Percentiles rank a stretch among this genome's conserved stretches.
These are phyloP conservation scores for Lichtheimia ornata DNA, from an alignment of 371 early-diverging fungal species.

Conservation along the genomic window DNA sequence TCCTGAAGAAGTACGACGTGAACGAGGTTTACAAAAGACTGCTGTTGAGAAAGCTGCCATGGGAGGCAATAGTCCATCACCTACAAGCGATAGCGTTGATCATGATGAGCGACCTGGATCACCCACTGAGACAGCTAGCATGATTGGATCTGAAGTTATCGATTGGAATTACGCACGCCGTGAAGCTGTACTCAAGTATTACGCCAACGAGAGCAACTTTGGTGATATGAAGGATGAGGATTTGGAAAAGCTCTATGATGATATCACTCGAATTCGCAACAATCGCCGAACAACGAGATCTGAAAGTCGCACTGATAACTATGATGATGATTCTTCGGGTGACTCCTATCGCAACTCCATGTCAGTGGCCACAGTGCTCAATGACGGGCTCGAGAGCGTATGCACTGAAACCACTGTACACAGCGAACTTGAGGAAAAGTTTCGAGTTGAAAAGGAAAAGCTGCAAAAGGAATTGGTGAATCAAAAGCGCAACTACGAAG, in stretches of 20 bases:
- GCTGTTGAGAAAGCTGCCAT: slow-evolving; percentile 4
- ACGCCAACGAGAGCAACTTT: slow-evolving; percentile 45
- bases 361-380: slow-evolving; percentile 17
- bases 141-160: slow-evolving; percentile 46
- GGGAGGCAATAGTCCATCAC: background rate
- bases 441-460: slow-evolving; percentile 53
- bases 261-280: slow-evolving; percentile 54
- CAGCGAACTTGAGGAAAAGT: slow-evolving; percentile 50
- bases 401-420: slow-evolving; percentile 40
- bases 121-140: slow-evolving; percentile 35
- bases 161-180: slow-evolving; percentile 84
- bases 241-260: slow-evolving; percentile 58
- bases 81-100: slow-evolving; percentile 6
- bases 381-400: slow-evolving; percentile 47
- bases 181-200: slow-evolving; percentile 65
- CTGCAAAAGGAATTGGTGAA: slow-evolving; percentile 47
- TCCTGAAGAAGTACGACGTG: slow-evolving; percentile 80
- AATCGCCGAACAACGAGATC: slow-evolving; percentile 46
- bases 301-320: slow-evolving; percentile 33
- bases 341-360: slow-evolving; percentile 9
- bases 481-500: slow-evolving; percentile 59
- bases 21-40: slow-evolving; percentile 49
- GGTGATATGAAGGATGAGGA: slow-evolving; percentile 61
- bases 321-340: slow-evolving; percentile 15
- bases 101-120: slow-evolving; percentile 57